Percentiles rank a stretch among this genome's conserved stretches.
These are phyloP conservation scores for Hydnomerulius pinastri DNA, from an alignment of 768 basidiomycete genomes.

Conservation along the genomic window DNA sequence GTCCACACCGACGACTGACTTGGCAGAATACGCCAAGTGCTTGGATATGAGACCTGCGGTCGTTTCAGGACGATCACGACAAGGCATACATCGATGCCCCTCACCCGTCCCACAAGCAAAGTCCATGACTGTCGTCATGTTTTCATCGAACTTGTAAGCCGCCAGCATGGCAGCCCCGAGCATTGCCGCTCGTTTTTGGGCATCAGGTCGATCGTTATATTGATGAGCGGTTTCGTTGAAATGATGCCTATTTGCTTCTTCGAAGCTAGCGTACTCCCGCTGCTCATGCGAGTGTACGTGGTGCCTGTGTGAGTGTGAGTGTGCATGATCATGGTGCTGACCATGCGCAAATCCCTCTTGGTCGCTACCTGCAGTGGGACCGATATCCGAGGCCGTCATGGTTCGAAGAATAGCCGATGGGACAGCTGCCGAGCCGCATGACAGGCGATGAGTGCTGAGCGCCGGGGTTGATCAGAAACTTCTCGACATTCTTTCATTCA, in stretches of 20 bases:
- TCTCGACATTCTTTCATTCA: not conserved
- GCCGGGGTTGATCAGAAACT: not conserved
- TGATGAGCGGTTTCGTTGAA: conserved; percentile 26
- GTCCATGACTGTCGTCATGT: conserved; percentile 62
- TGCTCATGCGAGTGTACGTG: not conserved
- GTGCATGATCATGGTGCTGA: not conserved
- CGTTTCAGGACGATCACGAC: not conserved
- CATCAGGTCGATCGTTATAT: conserved; percentile 27
- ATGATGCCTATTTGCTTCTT: conserved; percentile 25
- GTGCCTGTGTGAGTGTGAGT: not conserved
- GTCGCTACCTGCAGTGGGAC: not conserved
- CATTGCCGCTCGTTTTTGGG: conserved; percentile 19
- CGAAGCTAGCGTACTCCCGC: conserved; percentile 8
- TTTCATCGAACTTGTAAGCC: conserved; percentile 52
- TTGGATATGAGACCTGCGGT: conserved; percentile 61
- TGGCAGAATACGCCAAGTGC: conserved; percentile 59
- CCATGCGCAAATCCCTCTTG: not conserved
- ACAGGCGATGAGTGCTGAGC: not conserved
- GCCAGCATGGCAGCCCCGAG: conserved; percentile 31
- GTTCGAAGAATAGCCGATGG: not conserved
- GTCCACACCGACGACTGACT: conserved; percentile 71
- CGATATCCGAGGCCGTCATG: not conserved
- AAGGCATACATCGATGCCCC: conserved; percentile 3
- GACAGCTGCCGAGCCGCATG: no score
- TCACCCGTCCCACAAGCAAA: conserved; percentile 75